Conservation (phyloP, 2,329 filamentous ascomycete genomes). For the Colletotrichum agaves region DNA sequence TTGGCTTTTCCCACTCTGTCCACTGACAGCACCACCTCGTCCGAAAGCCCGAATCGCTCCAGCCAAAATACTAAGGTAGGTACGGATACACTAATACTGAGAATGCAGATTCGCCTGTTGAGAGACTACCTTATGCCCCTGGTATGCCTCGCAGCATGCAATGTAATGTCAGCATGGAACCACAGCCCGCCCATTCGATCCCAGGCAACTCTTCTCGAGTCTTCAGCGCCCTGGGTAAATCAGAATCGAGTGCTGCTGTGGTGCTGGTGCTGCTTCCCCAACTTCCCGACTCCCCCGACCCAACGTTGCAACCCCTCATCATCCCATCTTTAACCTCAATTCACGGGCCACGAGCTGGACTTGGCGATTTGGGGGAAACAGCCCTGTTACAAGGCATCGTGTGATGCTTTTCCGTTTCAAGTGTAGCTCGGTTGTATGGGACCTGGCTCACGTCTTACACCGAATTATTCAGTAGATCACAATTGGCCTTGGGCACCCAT, state of each 20-base stretch:
- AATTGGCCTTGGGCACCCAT: no score
- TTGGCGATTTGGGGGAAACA: constrained; percentile 23
- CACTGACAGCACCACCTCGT: constrained; percentile 8
- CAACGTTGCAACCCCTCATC: neutral
- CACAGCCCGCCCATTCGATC: constrained; percentile 19
- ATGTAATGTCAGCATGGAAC: constrained; percentile 34
- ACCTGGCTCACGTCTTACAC: no score
- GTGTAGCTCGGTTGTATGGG: neutral
- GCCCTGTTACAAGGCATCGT: constrained; percentile 3
- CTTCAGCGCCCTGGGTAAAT: neutral
- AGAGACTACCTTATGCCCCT: neutral
- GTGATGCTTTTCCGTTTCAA: constrained; percentile 24
- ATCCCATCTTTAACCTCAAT: constrained; percentile 19
- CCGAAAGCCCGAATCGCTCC: neutral
- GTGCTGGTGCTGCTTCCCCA: neutral
- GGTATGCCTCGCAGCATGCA: constrained; percentile 20
- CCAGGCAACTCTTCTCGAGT: neutral
- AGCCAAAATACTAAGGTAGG: no score
- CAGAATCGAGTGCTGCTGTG: no score
- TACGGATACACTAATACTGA: no score
- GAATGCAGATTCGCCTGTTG: neutral
- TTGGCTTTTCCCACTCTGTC: neutral
- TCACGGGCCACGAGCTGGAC: constrained; percentile 4
- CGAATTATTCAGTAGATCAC: no score
- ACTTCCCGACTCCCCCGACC: neutral